Evolutionary conservation across 139 green algal species (phyloP), one percentile per base, ranked within the genome.

Genomic region (Chlorella sp.): DNA sequence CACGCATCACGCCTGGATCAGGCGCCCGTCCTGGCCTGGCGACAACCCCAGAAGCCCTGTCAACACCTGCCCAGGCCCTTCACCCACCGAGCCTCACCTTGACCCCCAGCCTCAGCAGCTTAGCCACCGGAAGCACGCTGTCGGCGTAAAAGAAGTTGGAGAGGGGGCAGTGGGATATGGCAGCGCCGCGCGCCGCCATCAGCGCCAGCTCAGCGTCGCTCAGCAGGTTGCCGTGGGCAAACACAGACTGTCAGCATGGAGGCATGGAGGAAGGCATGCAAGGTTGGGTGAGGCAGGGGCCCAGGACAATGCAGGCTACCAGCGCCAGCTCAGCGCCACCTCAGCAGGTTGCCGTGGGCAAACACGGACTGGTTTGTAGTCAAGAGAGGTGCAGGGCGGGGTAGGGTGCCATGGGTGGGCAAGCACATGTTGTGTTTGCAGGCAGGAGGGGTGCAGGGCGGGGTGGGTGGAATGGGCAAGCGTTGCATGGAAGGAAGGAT

Each of bases 71-170:
- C 30, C 16, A n/a, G n/a, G n/a, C n/a, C n/a, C n/a, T n/a, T n/a
- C n/a, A 37, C 28, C 19, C 16, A 3, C 30, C 28, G 11, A 26
- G 30, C 48, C 48, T 3, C 81, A 86, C 81, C 53, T 86, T 86
- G 81, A 86, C 81, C 30, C 81, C 81, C 53, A n/a, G 26, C 26
- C 53, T 9, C 81, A 86, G 81, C 48, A 86, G 81, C 81, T 53
- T 30, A 2, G 81, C 53, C 81, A 86, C 81, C 11, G 81, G 61
- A 36, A 94, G 84, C 42, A 92, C 26, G 7, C 64, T 89, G 39
- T 95, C 93, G 0, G 93, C 94, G 81, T 96, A 93, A 87, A 93
- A 96, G 76, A 97, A 95, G 93, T 97, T 97, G 86, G 61, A 90
- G 9, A 96, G 91, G 1, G 95, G 94, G 93, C 95, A 97, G 89